Conservation (phyloP, 257 asterid genomes). For the Lithospermum erythrorhizon region DNA sequence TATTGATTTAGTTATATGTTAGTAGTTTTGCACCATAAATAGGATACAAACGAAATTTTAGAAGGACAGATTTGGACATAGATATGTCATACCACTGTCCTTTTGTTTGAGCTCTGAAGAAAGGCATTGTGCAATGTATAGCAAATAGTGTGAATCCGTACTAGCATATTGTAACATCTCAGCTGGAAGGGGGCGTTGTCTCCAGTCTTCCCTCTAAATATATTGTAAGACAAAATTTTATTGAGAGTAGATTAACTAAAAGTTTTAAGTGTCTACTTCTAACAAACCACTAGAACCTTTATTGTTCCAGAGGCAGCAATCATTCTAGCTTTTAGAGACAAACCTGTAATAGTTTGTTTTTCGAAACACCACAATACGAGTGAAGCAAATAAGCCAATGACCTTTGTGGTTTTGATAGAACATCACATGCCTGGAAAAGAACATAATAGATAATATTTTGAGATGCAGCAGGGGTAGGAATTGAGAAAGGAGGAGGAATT, state of each 20-base stretch:
- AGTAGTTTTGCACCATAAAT: neutral
- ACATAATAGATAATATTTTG: neutral
- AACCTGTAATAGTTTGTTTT: constrained; percentile 86
- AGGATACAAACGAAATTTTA: neutral
- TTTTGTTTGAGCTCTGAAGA: constrained; percentile 55
- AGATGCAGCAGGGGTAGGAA: too few relatives aligned
- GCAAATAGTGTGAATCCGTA: constrained; percentile 73
- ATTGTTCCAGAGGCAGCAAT: too few relatives aligned
- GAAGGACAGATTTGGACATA: neutral
- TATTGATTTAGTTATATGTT: neutral
- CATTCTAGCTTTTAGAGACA: neutral
- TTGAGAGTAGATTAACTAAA: neutral
- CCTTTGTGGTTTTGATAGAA: constrained; percentile 77
- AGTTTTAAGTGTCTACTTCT: neutral
- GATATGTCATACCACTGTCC: constrained; percentile 41
- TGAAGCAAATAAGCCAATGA: constrained; percentile 92
- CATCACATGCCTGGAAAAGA: constrained; percentile 73
- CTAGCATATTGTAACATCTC: constrained; percentile 90
- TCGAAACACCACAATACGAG: constrained; percentile 48
- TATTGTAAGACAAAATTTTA: constrained; percentile 11
- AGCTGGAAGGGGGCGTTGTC: constrained; percentile 78
- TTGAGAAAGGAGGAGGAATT: neutral
- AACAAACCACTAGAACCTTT: too few relatives aligned
- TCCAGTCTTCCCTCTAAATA: constrained; percentile 92
- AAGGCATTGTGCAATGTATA: constrained; percentile 55